phyloP scores from a whole-genome alignment of 2,329 filamentous ascomycete genomes.

The Monosporascus sp. region DNA sequence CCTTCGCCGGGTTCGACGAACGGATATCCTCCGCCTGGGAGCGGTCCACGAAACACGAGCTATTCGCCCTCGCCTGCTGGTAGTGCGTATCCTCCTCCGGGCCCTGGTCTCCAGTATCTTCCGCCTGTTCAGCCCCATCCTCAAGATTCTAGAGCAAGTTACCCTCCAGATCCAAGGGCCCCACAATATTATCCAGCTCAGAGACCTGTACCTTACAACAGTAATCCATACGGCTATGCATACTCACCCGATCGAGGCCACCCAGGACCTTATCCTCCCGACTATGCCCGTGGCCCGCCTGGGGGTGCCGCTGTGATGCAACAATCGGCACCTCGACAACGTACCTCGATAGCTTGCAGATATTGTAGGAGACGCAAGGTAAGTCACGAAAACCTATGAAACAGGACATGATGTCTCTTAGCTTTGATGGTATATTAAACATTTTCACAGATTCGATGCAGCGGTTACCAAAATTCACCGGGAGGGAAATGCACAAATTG shows the following conservation, averaged over 20 bases:
- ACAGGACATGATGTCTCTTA: not conserved
- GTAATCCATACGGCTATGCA: constrained; percentile 23
- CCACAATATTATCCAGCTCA: constrained; percentile 17
- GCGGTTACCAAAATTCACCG: constrained; percentile 53
- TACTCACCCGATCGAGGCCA: constrained; percentile 27
- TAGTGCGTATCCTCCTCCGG: constrained; percentile 19
- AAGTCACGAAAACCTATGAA: constrained; percentile 8
- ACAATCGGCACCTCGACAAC: constrained; percentile 51
- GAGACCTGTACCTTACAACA: constrained; percentile 11
- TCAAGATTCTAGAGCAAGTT: constrained; percentile 24
- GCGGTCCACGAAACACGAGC: constrained; percentile 9
- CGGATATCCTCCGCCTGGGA: constrained; percentile 37
- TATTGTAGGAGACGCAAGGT: constrained; percentile 61
- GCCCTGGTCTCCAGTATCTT: constrained; percentile 15
- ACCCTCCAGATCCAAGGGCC: constrained; percentile 35
- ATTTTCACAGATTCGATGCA: constrained; percentile 50
- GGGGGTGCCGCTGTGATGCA: constrained; percentile 34
- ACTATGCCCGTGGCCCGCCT: constrained; percentile 26
- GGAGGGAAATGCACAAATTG: constrained; percentile 58
- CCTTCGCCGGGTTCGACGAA: constrained; percentile 39
- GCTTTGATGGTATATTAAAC: constrained; percentile 13
- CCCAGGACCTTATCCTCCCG: constrained; percentile 22
- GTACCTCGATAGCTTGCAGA: constrained; percentile 55
- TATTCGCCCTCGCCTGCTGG: constrained; percentile 21
- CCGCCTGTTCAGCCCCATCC: constrained; percentile 29